Conservation (phyloP, 2,329 filamentous ascomycete species). For the Nectriaceae sp. region DNA sequence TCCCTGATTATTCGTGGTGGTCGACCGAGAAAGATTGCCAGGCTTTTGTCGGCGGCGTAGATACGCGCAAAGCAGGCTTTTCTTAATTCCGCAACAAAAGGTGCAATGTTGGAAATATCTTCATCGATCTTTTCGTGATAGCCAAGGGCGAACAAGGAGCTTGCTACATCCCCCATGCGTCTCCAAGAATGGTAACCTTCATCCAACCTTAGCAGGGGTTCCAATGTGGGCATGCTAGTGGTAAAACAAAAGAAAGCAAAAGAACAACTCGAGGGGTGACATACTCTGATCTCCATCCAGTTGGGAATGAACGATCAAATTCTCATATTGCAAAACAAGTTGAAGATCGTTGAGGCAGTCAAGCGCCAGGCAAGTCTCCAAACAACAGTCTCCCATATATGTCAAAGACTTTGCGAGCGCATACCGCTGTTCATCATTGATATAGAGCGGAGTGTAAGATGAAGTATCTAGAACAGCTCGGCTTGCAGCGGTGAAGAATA, state of each 20-base stretch:
- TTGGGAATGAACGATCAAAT: conserved; percentile 46
- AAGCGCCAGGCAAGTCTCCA: conserved; percentile 26
- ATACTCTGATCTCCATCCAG: conserved; percentile 47
- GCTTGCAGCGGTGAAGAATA: conserved; percentile 25
- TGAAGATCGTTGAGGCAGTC: conserved; percentile 46
- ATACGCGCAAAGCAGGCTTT: conserved; percentile 41
- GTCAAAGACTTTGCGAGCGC: conserved; percentile 18
- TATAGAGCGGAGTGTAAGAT: conserved; percentile 8
- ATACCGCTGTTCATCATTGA: conserved; percentile 14
- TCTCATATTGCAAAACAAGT: conserved; percentile 47
- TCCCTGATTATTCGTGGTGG: conserved; percentile 46
- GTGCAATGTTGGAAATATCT: conserved; percentile 27
- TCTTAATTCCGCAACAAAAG: conserved; percentile 43
- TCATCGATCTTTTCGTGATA: conserved; percentile 41
- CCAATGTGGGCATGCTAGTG: too few species aligned
- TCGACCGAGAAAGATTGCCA: conserved; percentile 51
- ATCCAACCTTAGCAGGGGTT: too few species aligned
- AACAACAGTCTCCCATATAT: conserved; percentile 20
- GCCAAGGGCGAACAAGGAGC: conserved; percentile 48
- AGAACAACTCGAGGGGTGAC: conserved; percentile 1
- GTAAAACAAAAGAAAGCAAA: background rate
- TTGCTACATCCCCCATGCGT: conserved; percentile 46
- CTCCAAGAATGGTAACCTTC: conserved; percentile 49
- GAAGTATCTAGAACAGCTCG: conserved; percentile 23
- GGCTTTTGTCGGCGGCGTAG: conserved; percentile 48